These are phyloP conservation scores for Bryopsis sp. DNA, from an alignment of 139 green algal species.

Conservation along the genomic window DNA sequence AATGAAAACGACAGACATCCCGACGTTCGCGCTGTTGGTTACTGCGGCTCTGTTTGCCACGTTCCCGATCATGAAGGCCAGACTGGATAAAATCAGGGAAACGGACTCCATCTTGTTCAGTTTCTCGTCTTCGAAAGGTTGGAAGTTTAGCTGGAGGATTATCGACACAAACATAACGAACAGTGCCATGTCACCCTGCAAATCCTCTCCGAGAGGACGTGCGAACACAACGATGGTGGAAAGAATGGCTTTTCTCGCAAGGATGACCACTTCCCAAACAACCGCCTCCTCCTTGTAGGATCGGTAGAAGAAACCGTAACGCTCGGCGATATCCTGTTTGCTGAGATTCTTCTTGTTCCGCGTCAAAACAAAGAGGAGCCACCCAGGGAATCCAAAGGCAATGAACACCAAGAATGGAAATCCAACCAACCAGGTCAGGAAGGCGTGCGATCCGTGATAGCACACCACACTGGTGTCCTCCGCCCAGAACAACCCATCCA, in stretches of 20 bases:
- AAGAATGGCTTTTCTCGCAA: neutral
- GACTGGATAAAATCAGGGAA: too few species aligned
- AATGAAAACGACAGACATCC: too few species aligned
- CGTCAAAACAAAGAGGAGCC: neutral
- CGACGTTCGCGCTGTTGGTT: too few species aligned
- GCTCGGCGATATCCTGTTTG: neutral
- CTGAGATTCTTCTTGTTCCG: neutral
- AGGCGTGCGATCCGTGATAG: neutral
- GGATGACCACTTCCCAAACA: conserved; percentile 2
- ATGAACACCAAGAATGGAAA: neutral
- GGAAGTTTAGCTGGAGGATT: neutral
- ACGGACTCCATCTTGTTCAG: too few species aligned
- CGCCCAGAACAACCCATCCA: too few species aligned
- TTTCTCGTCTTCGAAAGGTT: neutral
- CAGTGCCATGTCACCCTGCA: conserved; percentile 5
- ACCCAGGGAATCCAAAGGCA: neutral
- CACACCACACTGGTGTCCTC: conserved; percentile 12
- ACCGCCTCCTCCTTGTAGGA: conserved; percentile 11
- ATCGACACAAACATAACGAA: conserved; percentile 1
- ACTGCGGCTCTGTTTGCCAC: too few species aligned
- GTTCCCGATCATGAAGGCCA: too few species aligned
- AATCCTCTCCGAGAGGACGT: neutral
- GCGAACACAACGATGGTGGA: neutral
- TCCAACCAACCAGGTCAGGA: neutral
- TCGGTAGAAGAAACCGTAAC: neutral